These are phyloP conservation scores for Emydomyces testavorans DNA, from an alignment of 2,329 filamentous ascomycete genomes.

Conservation along the genomic window DNA sequence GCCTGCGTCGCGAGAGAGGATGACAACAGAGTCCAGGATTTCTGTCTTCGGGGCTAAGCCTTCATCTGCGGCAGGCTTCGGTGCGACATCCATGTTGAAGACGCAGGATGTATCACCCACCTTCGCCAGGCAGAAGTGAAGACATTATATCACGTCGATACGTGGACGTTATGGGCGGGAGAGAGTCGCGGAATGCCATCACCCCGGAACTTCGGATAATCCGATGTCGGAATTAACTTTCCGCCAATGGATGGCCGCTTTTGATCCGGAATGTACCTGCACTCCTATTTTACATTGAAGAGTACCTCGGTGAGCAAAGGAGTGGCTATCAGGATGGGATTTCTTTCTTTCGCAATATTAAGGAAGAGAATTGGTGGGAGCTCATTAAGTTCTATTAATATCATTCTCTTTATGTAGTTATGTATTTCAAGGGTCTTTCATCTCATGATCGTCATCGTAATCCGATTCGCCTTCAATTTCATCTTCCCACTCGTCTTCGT, in stretches of 20 bases:
- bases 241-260: background rate
- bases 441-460: constrained; percentile 40
- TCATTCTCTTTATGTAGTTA: background rate
- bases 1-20: constrained; percentile 2
- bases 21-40: constrained; percentile 6
- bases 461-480: constrained; percentile 45
- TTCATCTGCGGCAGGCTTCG: constrained; percentile 17
- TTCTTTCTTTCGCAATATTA: too few relatives aligned
- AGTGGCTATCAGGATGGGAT: background rate
- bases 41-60: background rate
- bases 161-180: background rate
- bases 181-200: background rate
- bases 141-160: constrained; percentile 13
- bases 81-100: constrained; percentile 31
- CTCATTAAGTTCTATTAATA: background rate
- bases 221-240: background rate
- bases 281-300: background rate
- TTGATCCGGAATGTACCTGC: background rate
- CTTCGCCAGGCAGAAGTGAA: constrained; percentile 17
- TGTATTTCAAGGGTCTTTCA: constrained; percentile 39
- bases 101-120: constrained; percentile 23
- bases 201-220: constrained; percentile 3
- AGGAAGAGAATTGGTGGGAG: background rate
- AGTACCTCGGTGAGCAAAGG: background rate
- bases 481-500: constrained; percentile 41